Conservation (phyloP, 192 early-diverging fungal genomes). For the Coemansia sp. region DNA sequence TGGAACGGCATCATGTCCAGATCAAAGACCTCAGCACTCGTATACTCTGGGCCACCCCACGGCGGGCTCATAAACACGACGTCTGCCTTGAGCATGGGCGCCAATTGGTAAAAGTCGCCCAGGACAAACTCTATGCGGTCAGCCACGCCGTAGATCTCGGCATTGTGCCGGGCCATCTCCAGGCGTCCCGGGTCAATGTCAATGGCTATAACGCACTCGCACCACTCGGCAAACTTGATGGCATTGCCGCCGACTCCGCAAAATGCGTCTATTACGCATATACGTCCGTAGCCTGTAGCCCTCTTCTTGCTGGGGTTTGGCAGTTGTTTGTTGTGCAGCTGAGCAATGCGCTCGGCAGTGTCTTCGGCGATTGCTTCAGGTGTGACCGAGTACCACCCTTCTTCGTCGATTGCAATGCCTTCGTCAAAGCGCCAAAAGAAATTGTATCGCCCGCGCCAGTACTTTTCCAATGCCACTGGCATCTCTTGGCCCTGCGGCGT, state of each 20-base stretch:
- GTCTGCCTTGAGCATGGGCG: constrained; percentile 76
- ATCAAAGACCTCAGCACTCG: constrained; percentile 47
- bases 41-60: constrained; percentile 91
- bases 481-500: constrained; percentile 20
- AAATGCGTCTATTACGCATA: constrained; percentile 91
- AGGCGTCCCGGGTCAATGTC: constrained; percentile 85
- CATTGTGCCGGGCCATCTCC: constrained; percentile 84
- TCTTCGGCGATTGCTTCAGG: constrained; percentile 87
- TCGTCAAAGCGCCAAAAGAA: constrained; percentile 87
- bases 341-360: constrained; percentile 60
- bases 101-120: constrained; percentile 85
- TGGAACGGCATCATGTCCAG: constrained; percentile 51
- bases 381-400: constrained; percentile 95
- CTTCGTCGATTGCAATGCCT: constrained; percentile 85
- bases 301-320: not conserved
- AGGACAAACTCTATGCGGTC: constrained; percentile 92
- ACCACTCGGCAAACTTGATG: constrained; percentile 93
- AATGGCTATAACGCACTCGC: constrained; percentile 89
- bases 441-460: constrained; percentile 82
- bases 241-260: constrained; percentile 97
- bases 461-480: constrained; percentile 61
- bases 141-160: constrained; percentile 85
- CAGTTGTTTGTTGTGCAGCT: constrained; percentile 26
- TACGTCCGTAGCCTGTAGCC: constrained; percentile 29
- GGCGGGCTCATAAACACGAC: constrained; percentile 94